These are phyloP conservation scores for Globisporangium megalacanthum DNA, from an alignment of 352 stramenopile genomes.

Conservation along the genomic window DNA sequence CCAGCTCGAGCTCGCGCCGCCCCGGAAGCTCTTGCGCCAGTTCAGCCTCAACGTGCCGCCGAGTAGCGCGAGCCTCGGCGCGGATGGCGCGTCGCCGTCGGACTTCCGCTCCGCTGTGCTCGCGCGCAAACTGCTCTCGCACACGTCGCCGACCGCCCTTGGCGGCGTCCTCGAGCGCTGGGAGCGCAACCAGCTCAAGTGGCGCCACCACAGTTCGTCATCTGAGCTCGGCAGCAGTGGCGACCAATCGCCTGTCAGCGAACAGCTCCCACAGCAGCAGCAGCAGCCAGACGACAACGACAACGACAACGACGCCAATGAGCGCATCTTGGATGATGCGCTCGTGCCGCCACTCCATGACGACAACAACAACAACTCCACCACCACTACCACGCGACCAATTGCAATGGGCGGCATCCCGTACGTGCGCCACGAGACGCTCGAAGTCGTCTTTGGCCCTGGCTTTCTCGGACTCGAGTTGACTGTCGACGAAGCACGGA, in stretches of 20 bases:
- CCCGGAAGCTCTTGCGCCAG: conserved; percentile 62
- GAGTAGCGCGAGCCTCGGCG: conserved; percentile 12
- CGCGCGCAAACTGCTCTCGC: conserved; percentile 14
- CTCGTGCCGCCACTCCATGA: conserved; percentile 1
- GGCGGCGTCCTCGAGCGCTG: conserved; percentile 47
- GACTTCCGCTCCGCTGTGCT: conserved; percentile 10
- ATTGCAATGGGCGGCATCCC: background rate
- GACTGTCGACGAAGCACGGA: conserved; percentile 37
- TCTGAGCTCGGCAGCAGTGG: background rate
- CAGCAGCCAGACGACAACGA: conserved; percentile 2
- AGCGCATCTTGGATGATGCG: background rate
- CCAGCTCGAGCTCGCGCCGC: conserved; percentile 55
- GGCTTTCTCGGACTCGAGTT: conserved; percentile 76
- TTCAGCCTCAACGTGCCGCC: conserved; percentile 76
- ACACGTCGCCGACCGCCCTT: conserved; percentile 31
- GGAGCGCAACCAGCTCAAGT: conserved; percentile 57
- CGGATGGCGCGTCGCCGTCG: background rate
- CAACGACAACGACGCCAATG: conserved; percentile 2
- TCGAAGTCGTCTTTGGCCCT: conserved; percentile 69
- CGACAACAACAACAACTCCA: conserved; percentile 8
- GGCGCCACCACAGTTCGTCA: conserved; percentile 23
- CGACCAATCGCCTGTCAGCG: no score
- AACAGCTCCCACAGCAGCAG: background rate
- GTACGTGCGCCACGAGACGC: conserved; percentile 28
- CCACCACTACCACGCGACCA: no score